Percentiles rank a stretch among this genome's conserved stretches.
phyloP scores from a whole-genome alignment of 139 green algal species.

The Limnomonas spitsbergensis region DNA sequence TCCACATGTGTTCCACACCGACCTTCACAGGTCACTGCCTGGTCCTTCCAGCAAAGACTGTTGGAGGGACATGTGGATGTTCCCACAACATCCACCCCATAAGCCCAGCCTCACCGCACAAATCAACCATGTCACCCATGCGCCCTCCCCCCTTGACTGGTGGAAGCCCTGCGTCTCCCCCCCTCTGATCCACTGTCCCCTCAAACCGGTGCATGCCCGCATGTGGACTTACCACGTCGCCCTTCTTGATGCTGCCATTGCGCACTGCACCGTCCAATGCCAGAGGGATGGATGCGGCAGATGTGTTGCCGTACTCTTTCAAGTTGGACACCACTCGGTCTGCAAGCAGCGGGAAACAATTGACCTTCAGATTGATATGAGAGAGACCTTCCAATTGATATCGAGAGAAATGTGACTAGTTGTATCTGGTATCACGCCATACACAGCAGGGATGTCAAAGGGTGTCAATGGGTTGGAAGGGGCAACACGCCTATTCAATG shows the following conservation, averaged over 20 bases:
- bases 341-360: conserved; percentile 18
- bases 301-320: conserved; percentile 94
- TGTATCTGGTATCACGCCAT: too few relatives aligned
- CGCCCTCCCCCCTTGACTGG: neutral
- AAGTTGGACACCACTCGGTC: conserved; percentile 43
- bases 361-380: neutral
- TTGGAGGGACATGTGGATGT: too few relatives aligned
- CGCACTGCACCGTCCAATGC: conserved; percentile 92
- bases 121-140: neutral
- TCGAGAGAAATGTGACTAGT: too few relatives aligned
- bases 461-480: too few relatives aligned
- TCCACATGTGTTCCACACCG: too few relatives aligned
- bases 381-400: neutral
- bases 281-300: conserved; percentile 90
- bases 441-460: too few relatives aligned
- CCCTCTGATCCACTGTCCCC: neutral
- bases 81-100: too few relatives aligned
- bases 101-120: neutral
- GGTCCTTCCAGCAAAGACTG: too few relatives aligned
- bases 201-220: neutral
- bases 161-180: neutral
- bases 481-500: too few relatives aligned
- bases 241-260: conserved; percentile 54
- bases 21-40: too few relatives aligned
- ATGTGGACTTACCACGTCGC: conserved; percentile 37